Evolutionary conservation across 2,329 filamentous ascomycete species (phyloP), one percentile per base, ranked within the genome.

Genomic region (Botrytis deweyae): DNA sequence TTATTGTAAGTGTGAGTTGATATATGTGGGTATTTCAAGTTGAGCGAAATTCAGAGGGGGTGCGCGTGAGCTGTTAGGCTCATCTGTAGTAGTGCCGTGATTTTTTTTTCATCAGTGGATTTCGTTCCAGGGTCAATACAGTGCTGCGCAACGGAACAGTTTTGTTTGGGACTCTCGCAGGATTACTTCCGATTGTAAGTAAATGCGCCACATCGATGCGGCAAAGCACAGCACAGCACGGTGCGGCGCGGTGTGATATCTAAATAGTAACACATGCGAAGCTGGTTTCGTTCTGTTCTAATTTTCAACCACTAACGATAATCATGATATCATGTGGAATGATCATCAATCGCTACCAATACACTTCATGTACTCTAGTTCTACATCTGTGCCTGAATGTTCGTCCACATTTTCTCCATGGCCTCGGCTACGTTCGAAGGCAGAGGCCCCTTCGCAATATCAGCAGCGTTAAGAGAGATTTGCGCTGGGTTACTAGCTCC

Each of bases 391-490:
- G 64, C 42, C 4, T 46, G 64, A 52, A 67, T 67, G 10, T 29
- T 67, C 33, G 10, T 22, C 64, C 40, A 52, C 40, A 67, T 67
- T 29, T 14, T 46, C 14, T 67, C 64, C 64, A 67, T 44, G 8
- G 44, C 44, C 25, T 36, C 29, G 44, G 20, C 64, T 20, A 67
- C 44, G 16, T 22, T 29, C 44, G 20, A 49, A 33, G 44, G 64
- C n/a, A 52, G 64, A 52, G 64, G 20, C 44, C 64, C 64, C 44
- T 67, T 67, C 38, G 64, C 64, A 25, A 67, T 67, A 52, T 36
- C 42, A 52, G 64, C 44, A 67, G 44, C 64, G 8, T 52, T 52
- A 42, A 67, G 64, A 49, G 44, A 52, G 14, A 67, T 52, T 44
- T 67, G 44, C 64, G 10, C 64, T 46, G 42, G 44, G n/a, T 67